These are phyloP conservation scores for Mucor mucedo DNA, from an alignment of 371 early-diverging fungal species.

Conservation along the genomic window DNA sequence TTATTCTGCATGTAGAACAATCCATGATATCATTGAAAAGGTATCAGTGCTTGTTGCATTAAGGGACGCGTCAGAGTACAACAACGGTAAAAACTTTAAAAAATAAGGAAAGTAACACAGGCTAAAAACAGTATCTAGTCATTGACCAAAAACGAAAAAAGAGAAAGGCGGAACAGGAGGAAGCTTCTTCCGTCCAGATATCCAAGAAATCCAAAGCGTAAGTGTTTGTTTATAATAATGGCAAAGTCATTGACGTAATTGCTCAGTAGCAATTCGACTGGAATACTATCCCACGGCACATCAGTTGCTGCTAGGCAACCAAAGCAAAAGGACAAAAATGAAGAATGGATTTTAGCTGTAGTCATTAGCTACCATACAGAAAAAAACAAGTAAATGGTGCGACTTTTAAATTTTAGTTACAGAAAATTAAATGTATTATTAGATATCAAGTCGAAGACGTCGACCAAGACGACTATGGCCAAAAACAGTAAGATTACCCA, in stretches of 20 bases:
- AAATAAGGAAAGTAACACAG: not conserved
- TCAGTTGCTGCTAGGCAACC: slow-evolving; percentile 65
- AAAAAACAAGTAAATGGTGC: slow-evolving; percentile 58
- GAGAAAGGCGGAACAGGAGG: slow-evolving; percentile 67
- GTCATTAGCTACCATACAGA: slow-evolving; percentile 68
- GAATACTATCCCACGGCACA: slow-evolving; percentile 44
- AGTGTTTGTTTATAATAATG: not conserved
- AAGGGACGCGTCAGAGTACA: slow-evolving; percentile 57
- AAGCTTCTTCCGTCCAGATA: slow-evolving; percentile 14
- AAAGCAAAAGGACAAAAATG: slow-evolving; percentile 65
- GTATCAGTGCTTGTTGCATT: slow-evolving; percentile 58
- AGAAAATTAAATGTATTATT: not conserved
- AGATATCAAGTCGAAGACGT: slow-evolving; percentile 79
- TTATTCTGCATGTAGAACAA: slow-evolving; percentile 37
- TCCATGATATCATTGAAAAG: slow-evolving; percentile 61
- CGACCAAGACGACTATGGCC: slow-evolving; percentile 71
- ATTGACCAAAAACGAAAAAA: slow-evolving; percentile 66
- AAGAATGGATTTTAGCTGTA: slow-evolving; percentile 81
- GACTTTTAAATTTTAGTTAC: not conserved
- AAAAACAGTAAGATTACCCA: slow-evolving; percentile 55
- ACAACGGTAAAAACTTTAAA: slow-evolving; percentile 28
- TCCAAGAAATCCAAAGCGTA: slow-evolving; percentile 62
- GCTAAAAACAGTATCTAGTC: slow-evolving; percentile 20
- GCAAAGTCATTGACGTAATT: not conserved
- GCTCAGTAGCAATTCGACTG: not conserved